These are phyloP conservation scores for Gillenia trifoliata DNA, from an alignment of 306 rosid species.

Conservation along the genomic window DNA sequence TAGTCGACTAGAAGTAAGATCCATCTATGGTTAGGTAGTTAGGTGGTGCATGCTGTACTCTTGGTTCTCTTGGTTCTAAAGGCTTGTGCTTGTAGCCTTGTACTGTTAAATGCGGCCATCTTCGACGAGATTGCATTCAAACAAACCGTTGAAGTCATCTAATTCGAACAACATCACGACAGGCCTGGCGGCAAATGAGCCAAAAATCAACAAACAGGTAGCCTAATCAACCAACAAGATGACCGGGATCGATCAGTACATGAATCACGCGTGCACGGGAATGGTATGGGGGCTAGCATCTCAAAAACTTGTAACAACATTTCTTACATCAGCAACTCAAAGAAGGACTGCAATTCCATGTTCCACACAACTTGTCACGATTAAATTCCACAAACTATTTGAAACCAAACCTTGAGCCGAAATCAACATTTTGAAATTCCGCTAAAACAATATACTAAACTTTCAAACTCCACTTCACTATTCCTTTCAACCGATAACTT, in stretches of 20 bases:
- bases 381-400: background rate
- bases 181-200: background rate
- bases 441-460: background rate
- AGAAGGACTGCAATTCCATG: background rate
- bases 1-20: no score
- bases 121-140: background rate
- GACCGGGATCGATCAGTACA: background rate
- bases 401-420: background rate
- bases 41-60: background rate
- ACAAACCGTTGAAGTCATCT: no score
- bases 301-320: background rate
- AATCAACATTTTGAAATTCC: background rate
- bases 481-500: background rate
- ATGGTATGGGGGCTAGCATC: background rate
- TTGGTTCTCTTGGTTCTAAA: background rate
- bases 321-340: background rate
- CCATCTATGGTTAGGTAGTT: no score
- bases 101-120: background rate
- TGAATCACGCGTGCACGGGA: background rate
- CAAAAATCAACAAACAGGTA: background rate
- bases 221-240: background rate
- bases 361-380: background rate
- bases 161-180: no score
- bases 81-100: background rate
- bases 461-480: background rate